Conservation (phyloP, 148 eudicot genomes). For the Arbutus unedo region DNA sequence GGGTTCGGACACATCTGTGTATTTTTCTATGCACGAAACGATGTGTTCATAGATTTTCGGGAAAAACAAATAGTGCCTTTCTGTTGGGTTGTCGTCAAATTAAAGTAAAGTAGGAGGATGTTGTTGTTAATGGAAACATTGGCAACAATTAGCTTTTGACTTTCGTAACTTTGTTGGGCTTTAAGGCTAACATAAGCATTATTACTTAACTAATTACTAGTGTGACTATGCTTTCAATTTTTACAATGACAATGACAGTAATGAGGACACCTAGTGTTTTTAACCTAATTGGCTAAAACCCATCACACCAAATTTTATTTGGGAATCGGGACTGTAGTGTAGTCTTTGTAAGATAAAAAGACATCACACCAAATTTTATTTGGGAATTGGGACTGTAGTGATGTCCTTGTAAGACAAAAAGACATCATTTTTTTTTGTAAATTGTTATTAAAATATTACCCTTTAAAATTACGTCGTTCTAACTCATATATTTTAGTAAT, state of each 20-base stretch:
- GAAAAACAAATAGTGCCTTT: neutral
- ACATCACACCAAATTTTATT: neutral
- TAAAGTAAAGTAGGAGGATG: neutral
- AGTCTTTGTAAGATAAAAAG: too few relatives aligned
- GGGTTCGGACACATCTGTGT: too few relatives aligned
- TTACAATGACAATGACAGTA: neutral
- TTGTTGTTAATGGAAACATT: slow-evolving; percentile 12
- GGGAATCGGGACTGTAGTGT: too few relatives aligned
- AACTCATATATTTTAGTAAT: too few relatives aligned
- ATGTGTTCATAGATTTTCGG: too few relatives aligned
- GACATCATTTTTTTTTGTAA: too few relatives aligned
- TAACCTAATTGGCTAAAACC: neutral
- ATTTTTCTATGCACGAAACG: too few relatives aligned
- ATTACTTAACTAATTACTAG: neutral
- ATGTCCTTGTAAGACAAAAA: too few relatives aligned
- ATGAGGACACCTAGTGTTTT: neutral
- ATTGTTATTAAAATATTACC: too few relatives aligned
- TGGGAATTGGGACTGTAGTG: too few relatives aligned
- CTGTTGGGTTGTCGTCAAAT: neutral
- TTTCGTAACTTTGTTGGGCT: slow-evolving; percentile 8
- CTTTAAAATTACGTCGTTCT: too few relatives aligned
- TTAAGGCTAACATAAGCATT: slow-evolving; percentile 9
- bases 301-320: neutral
- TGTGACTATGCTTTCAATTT: neutral
- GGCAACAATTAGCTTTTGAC: neutral